phyloP scores from a whole-genome alignment of 306 rosid genomes.

The Fagus sylvatica region DNA sequence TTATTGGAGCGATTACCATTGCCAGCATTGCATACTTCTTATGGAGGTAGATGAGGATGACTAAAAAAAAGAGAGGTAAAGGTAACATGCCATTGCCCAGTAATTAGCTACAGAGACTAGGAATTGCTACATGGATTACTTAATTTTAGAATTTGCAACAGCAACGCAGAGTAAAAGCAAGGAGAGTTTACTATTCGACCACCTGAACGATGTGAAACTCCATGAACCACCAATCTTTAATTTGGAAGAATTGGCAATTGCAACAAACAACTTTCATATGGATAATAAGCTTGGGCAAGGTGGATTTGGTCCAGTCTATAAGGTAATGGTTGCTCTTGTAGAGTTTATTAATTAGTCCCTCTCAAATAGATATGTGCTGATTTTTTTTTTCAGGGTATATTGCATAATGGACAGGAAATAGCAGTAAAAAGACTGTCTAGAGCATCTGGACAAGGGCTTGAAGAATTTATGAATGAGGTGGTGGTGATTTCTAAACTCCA shows the following conservation, averaged over 20 bases:
- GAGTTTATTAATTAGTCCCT: neutral
- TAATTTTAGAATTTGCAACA: no score
- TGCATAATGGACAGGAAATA: constrained; percentile 5
- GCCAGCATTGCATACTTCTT: no score
- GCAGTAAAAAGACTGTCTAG: constrained; percentile 10
- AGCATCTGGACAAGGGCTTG: constrained; percentile 1
- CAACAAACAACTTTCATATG: neutral
- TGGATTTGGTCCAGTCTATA: neutral
- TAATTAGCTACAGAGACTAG: no score
- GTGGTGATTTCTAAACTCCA: neutral
- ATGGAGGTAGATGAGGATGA: no score
- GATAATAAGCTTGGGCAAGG: neutral
- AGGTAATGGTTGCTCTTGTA: neutral
- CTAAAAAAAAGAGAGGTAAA: no score
- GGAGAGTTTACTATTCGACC: no score
- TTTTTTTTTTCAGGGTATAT: neutral
- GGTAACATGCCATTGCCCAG: no score
- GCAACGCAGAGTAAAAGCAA: no score
- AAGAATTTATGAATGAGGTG: constrained; percentile 16
- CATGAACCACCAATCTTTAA: neutral
- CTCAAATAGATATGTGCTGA: neutral
- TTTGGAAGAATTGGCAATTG: neutral
- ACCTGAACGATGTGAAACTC: neutral
- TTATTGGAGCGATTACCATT: neutral
- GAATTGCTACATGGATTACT: no score